phyloP scores from a whole-genome alignment of 352 stramenopile species.

The Globisporangium parvum region DNA sequence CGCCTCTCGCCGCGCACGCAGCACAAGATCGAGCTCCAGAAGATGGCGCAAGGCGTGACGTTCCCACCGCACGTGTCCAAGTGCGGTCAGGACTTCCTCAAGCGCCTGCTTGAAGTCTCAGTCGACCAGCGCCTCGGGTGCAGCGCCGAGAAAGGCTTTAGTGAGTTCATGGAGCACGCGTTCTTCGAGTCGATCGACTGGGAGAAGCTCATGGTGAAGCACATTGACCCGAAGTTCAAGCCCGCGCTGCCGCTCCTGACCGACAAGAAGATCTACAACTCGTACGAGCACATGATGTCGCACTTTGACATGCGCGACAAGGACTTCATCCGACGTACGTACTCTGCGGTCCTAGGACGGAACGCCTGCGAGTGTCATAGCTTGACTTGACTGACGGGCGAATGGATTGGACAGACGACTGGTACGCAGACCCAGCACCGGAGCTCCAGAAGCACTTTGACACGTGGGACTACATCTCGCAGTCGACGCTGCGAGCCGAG shows the following conservation, averaged over 20 bases:
- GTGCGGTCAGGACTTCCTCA: constrained; percentile 69
- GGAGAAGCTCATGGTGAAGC: constrained; percentile 85
- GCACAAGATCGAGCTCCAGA: constrained; percentile 77
- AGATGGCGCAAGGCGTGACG: constrained; percentile 64
- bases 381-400: background rate
- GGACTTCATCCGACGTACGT: constrained; percentile 80
- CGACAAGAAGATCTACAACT: constrained; percentile 84
- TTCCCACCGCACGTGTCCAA: constrained; percentile 59
- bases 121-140: constrained; percentile 67
- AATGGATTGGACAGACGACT: constrained; percentile 42
- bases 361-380: background rate
- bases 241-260: constrained; percentile 49
- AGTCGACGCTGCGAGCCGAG: constrained; percentile 74
- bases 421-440: constrained; percentile 63
- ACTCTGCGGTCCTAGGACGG: background rate
- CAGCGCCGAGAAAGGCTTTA: constrained; percentile 65
- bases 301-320: constrained; percentile 81
- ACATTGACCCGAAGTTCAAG: constrained; percentile 82
- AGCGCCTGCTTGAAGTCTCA: constrained; percentile 75
- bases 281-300: constrained; percentile 87
- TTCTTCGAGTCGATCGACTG: constrained; percentile 87
- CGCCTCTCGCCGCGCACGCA: constrained; percentile 62
- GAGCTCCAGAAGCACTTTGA: constrained; percentile 85
- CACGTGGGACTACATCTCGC: constrained; percentile 85
- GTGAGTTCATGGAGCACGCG: constrained; percentile 84